Percentiles rank a stretch among this genome's conserved stretches.
phyloP scores from a whole-genome alignment of 306 rosid genomes.

The Pyrus pyrifolia region DNA sequence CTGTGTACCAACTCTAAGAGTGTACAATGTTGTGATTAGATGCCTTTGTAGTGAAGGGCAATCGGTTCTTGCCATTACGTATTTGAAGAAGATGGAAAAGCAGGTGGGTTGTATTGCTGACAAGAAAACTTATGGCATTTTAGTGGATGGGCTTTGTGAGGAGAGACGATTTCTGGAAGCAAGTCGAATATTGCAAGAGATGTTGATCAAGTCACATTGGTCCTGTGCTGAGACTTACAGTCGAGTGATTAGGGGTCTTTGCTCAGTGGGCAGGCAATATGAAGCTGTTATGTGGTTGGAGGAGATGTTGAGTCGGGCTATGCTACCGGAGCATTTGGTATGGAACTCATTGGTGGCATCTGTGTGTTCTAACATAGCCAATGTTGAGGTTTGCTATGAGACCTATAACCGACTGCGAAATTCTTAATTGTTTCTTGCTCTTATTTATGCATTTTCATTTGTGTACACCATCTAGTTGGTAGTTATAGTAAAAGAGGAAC shows the following conservation, averaged over 20 bases:
- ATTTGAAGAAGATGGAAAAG: slow-evolving; percentile 27
- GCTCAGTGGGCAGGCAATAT: slow-evolving; percentile 18
- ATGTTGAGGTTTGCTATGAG: not conserved
- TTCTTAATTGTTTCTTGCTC: not conserved
- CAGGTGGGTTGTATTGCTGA: slow-evolving; percentile 22
- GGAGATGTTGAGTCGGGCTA: slow-evolving; percentile 33
- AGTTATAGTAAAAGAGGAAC: too few species aligned
- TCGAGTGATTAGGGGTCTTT: slow-evolving; percentile 27
- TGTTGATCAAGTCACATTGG: slow-evolving; percentile 26
- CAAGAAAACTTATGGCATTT: slow-evolving; percentile 16
- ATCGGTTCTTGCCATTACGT: slow-evolving; percentile 17
- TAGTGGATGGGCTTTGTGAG: slow-evolving; percentile 28
- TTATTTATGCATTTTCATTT: too few species aligned
- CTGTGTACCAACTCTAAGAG: slow-evolving; percentile 20
- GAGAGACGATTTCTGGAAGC: slow-evolving; percentile 26
- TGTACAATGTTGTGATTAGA: slow-evolving; percentile 17
- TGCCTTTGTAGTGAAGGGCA: slow-evolving; percentile 24
- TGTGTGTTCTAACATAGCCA: slow-evolving; percentile 18
- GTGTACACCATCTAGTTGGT: too few species aligned
- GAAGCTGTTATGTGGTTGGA: slow-evolving; percentile 35
- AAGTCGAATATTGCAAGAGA: slow-evolving; percentile 22
- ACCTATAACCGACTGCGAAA: not conserved
- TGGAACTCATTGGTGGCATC: slow-evolving; percentile 37
- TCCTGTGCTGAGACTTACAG: slow-evolving; percentile 21
- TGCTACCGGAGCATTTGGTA: slow-evolving; percentile 15